phyloP scores from a whole-genome alignment of 2,329 filamentous ascomycete genomes.

The Alternaria longipes region DNA sequence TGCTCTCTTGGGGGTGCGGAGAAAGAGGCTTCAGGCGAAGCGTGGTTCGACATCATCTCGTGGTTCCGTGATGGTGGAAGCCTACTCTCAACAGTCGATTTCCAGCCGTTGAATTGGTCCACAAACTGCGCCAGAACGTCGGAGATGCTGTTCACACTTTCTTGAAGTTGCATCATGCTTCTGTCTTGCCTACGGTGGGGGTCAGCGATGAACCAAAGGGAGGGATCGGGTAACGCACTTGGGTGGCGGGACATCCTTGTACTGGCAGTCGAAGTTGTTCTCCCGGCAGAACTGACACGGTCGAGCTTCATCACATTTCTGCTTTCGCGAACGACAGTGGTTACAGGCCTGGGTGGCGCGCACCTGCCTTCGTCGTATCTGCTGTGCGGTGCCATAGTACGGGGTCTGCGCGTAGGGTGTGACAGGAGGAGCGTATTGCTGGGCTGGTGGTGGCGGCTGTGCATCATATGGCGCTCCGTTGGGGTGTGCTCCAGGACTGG shows the following conservation, averaged over 20 bases:
- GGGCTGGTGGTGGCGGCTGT: conserved; percentile 38
- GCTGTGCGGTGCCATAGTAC: conserved; percentile 39
- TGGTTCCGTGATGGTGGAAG: conserved; percentile 28
- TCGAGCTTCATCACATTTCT: conserved; percentile 54
- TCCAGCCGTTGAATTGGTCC: conserved; percentile 45
- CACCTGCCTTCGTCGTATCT: conserved; percentile 48
- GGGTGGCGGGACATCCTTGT: conserved; percentile 89
- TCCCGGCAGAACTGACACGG: conserved; percentile 75
- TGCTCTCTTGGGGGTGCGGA: conserved; percentile 36
- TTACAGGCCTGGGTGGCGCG: conserved; percentile 72
- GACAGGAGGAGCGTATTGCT: conserved; percentile 44
- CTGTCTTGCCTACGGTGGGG: conserved; percentile 54
- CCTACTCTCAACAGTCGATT: conserved; percentile 43
- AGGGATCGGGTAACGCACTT: conserved; percentile 67
- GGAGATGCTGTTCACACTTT: conserved; percentile 53
- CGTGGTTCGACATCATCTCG: conserved; percentile 35
- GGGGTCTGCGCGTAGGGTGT: conserved; percentile 37
- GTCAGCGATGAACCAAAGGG: conserved; percentile 26
- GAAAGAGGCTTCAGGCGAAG: conserved; percentile 43
- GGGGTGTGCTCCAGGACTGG: conserved; percentile 39
- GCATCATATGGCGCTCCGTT: conserved; percentile 45
- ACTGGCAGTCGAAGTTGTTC: conserved; percentile 84
- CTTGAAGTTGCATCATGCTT: conserved; percentile 61
- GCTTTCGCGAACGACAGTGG: conserved; percentile 53
- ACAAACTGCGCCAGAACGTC: conserved; percentile 43